Conservation (phyloP, 1,284 basidiomycete species). For the Erythrobasidium hasegawianum region DNA sequence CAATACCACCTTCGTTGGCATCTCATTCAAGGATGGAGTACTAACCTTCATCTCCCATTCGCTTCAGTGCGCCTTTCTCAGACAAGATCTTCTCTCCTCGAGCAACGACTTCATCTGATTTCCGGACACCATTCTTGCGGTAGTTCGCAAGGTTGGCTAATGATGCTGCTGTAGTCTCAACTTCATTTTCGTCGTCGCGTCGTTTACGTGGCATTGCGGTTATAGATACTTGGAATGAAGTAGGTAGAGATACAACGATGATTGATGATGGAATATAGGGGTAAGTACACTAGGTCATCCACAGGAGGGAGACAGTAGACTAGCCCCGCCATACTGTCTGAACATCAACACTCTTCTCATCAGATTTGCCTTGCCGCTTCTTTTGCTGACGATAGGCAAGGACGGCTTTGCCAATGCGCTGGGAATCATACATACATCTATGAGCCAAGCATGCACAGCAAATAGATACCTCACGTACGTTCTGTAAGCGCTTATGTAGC, state of each 20-base stretch:
- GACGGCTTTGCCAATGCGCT: slow-evolving; percentile 37
- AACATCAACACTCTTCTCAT: slow-evolving; percentile 23
- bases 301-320: too few relatives aligned
- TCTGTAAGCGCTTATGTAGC: slow-evolving; percentile 42
- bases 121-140: slow-evolving; percentile 15
- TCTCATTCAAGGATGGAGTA: not conserved
- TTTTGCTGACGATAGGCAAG: slow-evolving; percentile 23
- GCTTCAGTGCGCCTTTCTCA: slow-evolving; percentile 5
- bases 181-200: slow-evolving; percentile 1
- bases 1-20: not conserved
- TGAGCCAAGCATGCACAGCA: not conserved
- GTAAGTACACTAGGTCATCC: too few relatives aligned
- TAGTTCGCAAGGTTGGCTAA: slow-evolving; percentile 20
- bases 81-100: slow-evolving; percentile 28
- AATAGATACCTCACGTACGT: too few relatives aligned
- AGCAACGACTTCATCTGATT: slow-evolving; percentile 19
- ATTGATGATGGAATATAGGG: too few relatives aligned
- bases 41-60: slow-evolving; percentile 32
- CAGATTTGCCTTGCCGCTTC: slow-evolving; percentile 29
- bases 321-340: slow-evolving; percentile 28
- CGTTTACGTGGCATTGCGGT: too few relatives aligned
- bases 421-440: not conserved
- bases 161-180: slow-evolving; percentile 12
- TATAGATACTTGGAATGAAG: too few relatives aligned
- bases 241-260: too few relatives aligned